Percentiles rank a stretch among this genome's conserved stretches.
Evolutionary conservation across 2,329 filamentous ascomycete species (phyloP).

Genomic region (Blastomyces silverae): DNA sequence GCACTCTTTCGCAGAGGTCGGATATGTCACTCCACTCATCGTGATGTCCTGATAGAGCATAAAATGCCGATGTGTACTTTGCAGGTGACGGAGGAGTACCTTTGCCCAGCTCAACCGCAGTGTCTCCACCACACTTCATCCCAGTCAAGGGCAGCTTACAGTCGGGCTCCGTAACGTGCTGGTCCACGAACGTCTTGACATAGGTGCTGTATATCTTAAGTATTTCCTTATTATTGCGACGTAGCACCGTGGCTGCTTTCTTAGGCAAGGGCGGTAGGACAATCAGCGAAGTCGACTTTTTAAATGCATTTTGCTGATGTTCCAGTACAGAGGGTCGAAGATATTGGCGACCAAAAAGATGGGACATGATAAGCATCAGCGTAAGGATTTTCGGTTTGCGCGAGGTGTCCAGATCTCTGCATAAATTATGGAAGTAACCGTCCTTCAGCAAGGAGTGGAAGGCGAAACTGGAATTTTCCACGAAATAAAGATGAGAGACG

Average conservation of each 20-base stretch:
- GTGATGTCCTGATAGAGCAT: conserved; percentile 61
- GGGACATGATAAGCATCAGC: conserved; percentile 61
- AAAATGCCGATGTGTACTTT: conserved; percentile 53
- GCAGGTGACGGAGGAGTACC: conserved; percentile 26
- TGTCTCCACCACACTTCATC: conserved; percentile 38
- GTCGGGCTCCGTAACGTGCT: conserved; percentile 54
- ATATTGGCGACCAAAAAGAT: conserved; percentile 57
- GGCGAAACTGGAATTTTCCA: conserved; percentile 66
- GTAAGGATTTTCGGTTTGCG: conserved; percentile 48
- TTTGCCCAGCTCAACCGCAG: conserved; percentile 15
- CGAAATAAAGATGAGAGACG: conserved; percentile 68
- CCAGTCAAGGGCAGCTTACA: conserved; percentile 53
- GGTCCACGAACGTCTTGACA: conserved; percentile 60
- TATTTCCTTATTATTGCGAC: conserved; percentile 58
- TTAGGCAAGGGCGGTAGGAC: conserved; percentile 58
- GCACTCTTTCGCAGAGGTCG: conserved; percentile 60
- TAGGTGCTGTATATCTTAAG: conserved; percentile 62
- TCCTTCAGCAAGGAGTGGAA: conserved; percentile 67
- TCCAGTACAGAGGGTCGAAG: conserved; percentile 44
- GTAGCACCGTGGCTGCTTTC: conserved; percentile 51
- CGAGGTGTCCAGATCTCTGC: conserved; percentile 46
- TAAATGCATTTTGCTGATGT: conserved; percentile 45
- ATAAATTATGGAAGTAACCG: conserved; percentile 63
- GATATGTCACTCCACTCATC: conserved; percentile 59
- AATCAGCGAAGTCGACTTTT: conserved; percentile 56